Evolutionary conservation across 352 stramenopile species (phyloP).

Genomic region (Globisporangium barbulae): DNA sequence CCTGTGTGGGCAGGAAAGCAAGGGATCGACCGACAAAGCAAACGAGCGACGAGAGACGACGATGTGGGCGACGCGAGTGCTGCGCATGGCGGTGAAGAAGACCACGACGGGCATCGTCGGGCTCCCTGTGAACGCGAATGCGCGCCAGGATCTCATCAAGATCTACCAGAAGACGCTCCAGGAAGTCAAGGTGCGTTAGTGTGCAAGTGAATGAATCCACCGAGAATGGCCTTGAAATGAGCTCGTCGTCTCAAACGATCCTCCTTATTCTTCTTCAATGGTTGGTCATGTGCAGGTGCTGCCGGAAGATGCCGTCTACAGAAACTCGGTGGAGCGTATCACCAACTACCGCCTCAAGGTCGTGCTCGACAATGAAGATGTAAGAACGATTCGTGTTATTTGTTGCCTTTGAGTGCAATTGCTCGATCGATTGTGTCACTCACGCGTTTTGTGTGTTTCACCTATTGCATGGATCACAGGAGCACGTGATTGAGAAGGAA

Average conservation of each 20-base stretch:
- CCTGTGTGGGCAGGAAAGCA: slow-evolving; percentile 30
- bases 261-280: slow-evolving; percentile 5
- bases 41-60: slow-evolving; percentile 19
- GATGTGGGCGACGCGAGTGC: slow-evolving; percentile 82
- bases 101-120: slow-evolving; percentile 85
- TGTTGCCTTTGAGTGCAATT: background rate
- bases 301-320: slow-evolving; percentile 67
- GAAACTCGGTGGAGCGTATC: slow-evolving; percentile 78
- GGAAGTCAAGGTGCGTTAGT: slow-evolving; percentile 59
- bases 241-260: background rate
- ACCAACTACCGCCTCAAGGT: slow-evolving; percentile 84
- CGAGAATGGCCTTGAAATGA: slow-evolving; percentile 1
- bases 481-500: slow-evolving; percentile 75
- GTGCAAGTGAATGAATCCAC: background rate
- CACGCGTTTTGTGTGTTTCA: background rate
- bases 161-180: slow-evolving; percentile 83
- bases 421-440: background rate
- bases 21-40: slow-evolving; percentile 15
- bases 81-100: slow-evolving; percentile 86
- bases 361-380: slow-evolving; percentile 66
- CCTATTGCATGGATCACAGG: slow-evolving; percentile 24
- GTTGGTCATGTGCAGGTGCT: slow-evolving; percentile 35
- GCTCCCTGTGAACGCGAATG: slow-evolving; percentile 81
- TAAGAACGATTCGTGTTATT: slow-evolving; percentile 23
- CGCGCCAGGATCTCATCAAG: slow-evolving; percentile 78